Evolutionary conservation across 2,329 filamentous ascomycete species (phyloP), one percentile per base, ranked within the genome.

Genomic region (Alternaria rosae): DNA sequence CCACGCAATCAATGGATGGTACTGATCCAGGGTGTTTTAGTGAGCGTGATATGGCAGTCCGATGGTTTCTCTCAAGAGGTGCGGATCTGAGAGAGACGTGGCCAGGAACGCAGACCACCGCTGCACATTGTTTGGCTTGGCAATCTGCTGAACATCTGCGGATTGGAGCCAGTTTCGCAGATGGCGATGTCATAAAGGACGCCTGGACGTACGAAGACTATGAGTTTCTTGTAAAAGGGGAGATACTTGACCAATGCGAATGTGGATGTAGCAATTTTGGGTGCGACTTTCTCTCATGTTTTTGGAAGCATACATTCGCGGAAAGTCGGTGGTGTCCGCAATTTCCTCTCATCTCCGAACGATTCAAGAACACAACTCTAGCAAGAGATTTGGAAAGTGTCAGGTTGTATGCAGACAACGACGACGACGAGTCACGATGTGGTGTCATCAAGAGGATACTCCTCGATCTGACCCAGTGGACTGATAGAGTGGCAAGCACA

Each of bases 111-210:
- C 0, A 5, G 0, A 17, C 2, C 0, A 28, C 23, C 7, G 23
- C 15, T 7, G 0, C 28, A 17, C 44, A 47, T 28, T 47, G 44
- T 47, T 5, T 47, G 15, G 25, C 25, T 1, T 20, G 15, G 44
- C 44, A 47, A 17, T 47, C 44, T 12, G 44, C 15, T 6, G 3
- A 6, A 17, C n/a, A 4, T n/a, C 8, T n/a, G 30, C 7, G 13
- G 3, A 4, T 1, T 1, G 0, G 15, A 35, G 30, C 15, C 30
- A 0, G 3, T 4, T 0, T 3, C 6, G 1, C 30, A 15, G 4
- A 2, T 35, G 15, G 0, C 30, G 30, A 15, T 15, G 30, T 9
- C 13, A 35, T 35, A 15, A 3, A 35, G 4, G 32, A n/a, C 0
- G 1, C 1, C 7, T 45, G 43, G 43, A 11, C 23, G 15, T 47